Evolutionary conservation across 1,139 yeast species (phyloP), one percentile per base, ranked within the genome.

Genomic region (Kodamaea fungicola): DNA sequence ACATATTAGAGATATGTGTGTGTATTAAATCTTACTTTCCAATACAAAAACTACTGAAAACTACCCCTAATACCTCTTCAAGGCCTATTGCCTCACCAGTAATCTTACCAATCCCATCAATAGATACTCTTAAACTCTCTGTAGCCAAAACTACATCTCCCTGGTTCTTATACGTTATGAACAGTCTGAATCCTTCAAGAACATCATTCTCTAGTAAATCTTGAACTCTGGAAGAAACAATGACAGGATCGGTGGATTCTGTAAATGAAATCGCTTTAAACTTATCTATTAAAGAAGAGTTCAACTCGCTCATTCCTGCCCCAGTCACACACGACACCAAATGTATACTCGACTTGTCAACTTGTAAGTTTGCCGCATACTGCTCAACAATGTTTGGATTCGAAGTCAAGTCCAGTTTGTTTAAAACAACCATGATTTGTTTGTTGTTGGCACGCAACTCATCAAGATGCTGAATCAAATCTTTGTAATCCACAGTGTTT

Each of bases 21-120:
- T n/a, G n/a, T n/a, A n/a, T n/a, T n/a, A n/a, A n/a, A 32, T 33
- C 26, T 37, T 66, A 92, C 59, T 92, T 92, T 5, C 98, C 98
- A 31, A 92, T 88, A 59, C 98, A 92, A 55, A 92, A 94, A 46
- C 80, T 85, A 5, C 95, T 81, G 55, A 92, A 92, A 0, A 92
- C 95, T 3, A 86, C 92, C 0, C 94, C 97, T 8, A 94, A 64
- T 1, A 94, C 80, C 54, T 92, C 98, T 52, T 92, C 97, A 1
- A 90, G 74, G 0, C 95, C 96, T 9, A 92, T 80, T 0, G 89
- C 77, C 33, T 85, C 84, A 1, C 98, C 98, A 0, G 97, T 89
- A 27, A 92, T 84, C 52, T 82, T 85, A 0, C 97, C 97, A 28
- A 92, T 84, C 0, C 97, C 97, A 22, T 84, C 90, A 9, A 84